Percentiles rank a stretch among this genome's conserved stretches.
Evolutionary conservation across 345 rosid genomes (phyloP).

Genomic region (Eucalyptus virginea): DNA sequence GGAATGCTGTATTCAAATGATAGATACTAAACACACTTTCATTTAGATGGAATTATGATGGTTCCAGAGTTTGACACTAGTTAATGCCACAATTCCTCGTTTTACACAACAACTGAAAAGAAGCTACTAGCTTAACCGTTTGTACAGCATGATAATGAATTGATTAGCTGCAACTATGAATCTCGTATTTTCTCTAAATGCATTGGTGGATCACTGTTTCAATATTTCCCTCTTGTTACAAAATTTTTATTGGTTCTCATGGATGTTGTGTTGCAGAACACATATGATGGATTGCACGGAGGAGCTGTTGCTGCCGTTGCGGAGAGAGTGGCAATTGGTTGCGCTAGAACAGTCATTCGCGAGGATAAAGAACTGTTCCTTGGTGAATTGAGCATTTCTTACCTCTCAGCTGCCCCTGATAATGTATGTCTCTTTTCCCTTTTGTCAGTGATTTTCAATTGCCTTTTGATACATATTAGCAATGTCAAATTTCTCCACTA

Average conservation of each 20-base stretch:
- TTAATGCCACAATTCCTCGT: not conserved
- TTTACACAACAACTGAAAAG: not conserved
- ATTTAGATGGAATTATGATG: not conserved
- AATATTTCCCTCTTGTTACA: not conserved
- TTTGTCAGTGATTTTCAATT: not conserved
- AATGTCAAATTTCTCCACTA: not conserved
- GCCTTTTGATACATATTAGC: not conserved
- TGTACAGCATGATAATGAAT: not conserved
- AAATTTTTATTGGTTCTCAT: not conserved
- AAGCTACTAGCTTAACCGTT: not conserved
- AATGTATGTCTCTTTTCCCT: slow-evolving; percentile 4
- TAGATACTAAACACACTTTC: not conserved
- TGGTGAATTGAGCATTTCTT: slow-evolving; percentile 61
- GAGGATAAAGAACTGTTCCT: slow-evolving; percentile 49
- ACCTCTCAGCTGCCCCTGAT: slow-evolving; percentile 40
- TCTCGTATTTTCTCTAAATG: not conserved
- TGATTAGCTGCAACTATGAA: not conserved
- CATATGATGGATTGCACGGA: slow-evolving; percentile 46
- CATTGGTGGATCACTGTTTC: not conserved
- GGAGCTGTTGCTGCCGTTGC: slow-evolving; percentile 60
- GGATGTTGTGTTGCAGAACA: slow-evolving; percentile 19
- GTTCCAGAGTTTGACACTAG: not conserved
- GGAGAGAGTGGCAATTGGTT: slow-evolving; percentile 55
- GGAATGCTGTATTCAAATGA: not conserved
- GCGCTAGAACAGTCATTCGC: slow-evolving; percentile 45